Conservation (phyloP, 768 basidiomycete genomes). For the Phanerochaete carnosa region DNA sequence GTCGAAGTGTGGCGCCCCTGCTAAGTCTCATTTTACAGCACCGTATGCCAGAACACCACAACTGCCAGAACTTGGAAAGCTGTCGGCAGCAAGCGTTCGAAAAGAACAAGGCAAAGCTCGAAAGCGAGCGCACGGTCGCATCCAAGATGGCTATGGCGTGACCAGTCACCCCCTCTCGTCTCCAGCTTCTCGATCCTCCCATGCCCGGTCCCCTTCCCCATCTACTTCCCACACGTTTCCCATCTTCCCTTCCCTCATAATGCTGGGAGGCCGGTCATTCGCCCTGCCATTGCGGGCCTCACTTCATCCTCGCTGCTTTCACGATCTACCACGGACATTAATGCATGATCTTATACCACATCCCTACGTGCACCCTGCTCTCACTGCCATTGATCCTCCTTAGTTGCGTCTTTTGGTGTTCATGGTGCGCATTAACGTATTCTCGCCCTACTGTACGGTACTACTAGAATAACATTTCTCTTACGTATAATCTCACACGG, state of each 20-base stretch:
- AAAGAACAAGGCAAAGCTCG: slow-evolving; percentile 82
- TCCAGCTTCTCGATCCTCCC: slow-evolving; percentile 5
- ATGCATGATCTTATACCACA: slow-evolving; percentile 16
- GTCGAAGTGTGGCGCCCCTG: neutral
- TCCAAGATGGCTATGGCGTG: slow-evolving; percentile 83
- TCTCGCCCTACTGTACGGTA: slow-evolving; percentile 5
- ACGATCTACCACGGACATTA: slow-evolving; percentile 26
- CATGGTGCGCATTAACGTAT: slow-evolving; percentile 15
- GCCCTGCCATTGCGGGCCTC: slow-evolving; percentile 11
- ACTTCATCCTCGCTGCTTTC: slow-evolving; percentile 7
- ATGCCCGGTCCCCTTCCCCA: slow-evolving; percentile 4
- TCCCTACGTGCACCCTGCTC: slow-evolving; percentile 7
- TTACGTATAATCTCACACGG: neutral
- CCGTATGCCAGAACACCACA: slow-evolving; percentile 86
- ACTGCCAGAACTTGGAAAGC: slow-evolving; percentile 77
- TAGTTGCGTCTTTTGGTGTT: slow-evolving; percentile 13
- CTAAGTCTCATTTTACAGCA: slow-evolving; percentile 46
- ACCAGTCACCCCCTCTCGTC: slow-evolving; percentile 17
- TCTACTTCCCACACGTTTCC: neutral
- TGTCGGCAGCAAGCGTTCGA: slow-evolving; percentile 88
- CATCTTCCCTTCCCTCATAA: slow-evolving; percentile 5
- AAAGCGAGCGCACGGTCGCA: slow-evolving; percentile 83
- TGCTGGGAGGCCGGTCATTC: slow-evolving; percentile 15
- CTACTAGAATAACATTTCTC: slow-evolving; percentile 8
- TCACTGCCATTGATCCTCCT: slow-evolving; percentile 6